A percentile compares a stretch with the other conserved stretches of the same genome.
Evolutionary conservation across 1,284 basidiomycete species (phyloP).

Genomic region (Pyrrhoderma lamaoense): DNA sequence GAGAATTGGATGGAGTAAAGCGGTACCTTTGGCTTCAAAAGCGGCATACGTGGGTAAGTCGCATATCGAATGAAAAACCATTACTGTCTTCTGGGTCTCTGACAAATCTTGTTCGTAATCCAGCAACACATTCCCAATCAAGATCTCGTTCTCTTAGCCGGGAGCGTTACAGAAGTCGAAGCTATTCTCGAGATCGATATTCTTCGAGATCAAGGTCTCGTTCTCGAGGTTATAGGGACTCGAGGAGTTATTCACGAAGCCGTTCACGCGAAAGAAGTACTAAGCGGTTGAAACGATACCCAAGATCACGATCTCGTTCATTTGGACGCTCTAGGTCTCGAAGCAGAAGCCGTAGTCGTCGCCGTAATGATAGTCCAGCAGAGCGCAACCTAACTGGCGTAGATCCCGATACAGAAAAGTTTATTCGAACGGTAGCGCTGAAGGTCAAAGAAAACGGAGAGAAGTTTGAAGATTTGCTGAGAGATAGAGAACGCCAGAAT

Average conservation of each 20-base stretch:
- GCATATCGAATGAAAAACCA: neutral
- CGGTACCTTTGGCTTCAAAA: slow-evolving; percentile 75
- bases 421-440: slow-evolving; percentile 78
- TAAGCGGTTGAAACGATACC: slow-evolving; percentile 34
- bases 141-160: slow-evolving; percentile 43
- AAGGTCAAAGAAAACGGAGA: slow-evolving; percentile 78
- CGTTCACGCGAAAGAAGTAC: slow-evolving; percentile 29
- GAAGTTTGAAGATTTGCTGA: slow-evolving; percentile 69
- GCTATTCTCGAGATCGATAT: slow-evolving; percentile 33
- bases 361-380: slow-evolving; percentile 13
- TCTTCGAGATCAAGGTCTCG: slow-evolving; percentile 37
- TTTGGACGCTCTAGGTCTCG: slow-evolving; percentile 7
- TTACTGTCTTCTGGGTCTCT: slow-evolving; percentile 10
- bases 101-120: slow-evolving; percentile 26
- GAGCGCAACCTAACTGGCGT: slow-evolving; percentile 39
- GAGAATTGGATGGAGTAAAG: slow-evolving; percentile 92
- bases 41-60: slow-evolving; percentile 68
- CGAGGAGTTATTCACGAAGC: slow-evolving; percentile 41
- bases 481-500: slow-evolving; percentile 74
- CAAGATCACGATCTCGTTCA: slow-evolving; percentile 25
- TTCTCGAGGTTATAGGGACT: slow-evolving; percentile 28
- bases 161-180: slow-evolving; percentile 34
- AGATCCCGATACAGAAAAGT: slow-evolving; percentile 70
- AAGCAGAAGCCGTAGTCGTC: slow-evolving; percentile 17
- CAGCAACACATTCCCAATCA: slow-evolving; percentile 31